These are phyloP conservation scores for Geotrichum siamense DNA, from an alignment of 1,139 yeast genomes.

Conservation along the genomic window DNA sequence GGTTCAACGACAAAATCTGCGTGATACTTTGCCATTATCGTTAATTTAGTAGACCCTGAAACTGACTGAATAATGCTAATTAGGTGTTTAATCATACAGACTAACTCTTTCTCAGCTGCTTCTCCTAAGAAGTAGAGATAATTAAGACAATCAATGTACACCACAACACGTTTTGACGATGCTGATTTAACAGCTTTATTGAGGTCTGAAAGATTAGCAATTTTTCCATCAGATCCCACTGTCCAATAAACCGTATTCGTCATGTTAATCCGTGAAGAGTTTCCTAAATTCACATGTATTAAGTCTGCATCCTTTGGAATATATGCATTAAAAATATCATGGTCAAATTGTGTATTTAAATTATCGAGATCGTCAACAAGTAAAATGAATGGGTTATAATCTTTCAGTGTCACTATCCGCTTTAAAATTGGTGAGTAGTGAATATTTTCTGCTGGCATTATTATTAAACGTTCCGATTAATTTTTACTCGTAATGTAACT, in stretches of 20 bases:
- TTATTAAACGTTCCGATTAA: no score
- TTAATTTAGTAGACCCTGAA: background rate
- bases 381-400: slow-evolving; percentile 63
- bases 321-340: background rate
- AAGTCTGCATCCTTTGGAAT: background rate
- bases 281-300: background rate
- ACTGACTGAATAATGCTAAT: background rate
- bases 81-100: slow-evolving; percentile 15
- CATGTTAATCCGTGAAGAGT: background rate
- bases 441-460: background rate
- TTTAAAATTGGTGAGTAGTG: slow-evolving; percentile 30
- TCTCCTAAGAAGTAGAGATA: background rate
- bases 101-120: slow-evolving; percentile 31
- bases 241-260: background rate
- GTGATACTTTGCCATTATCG: background rate
- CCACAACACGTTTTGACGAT: background rate
- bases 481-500: no score
- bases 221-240: background rate
- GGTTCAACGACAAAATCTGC: background rate
- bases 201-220: background rate
- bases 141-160: background rate
- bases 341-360: background rate
- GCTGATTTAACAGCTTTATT: background rate
- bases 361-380: background rate
- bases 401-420: slow-evolving; percentile 60